These are phyloP conservation scores for Hericium coralloides DNA, from an alignment of 768 basidiomycete species.

Conservation along the genomic window DNA sequence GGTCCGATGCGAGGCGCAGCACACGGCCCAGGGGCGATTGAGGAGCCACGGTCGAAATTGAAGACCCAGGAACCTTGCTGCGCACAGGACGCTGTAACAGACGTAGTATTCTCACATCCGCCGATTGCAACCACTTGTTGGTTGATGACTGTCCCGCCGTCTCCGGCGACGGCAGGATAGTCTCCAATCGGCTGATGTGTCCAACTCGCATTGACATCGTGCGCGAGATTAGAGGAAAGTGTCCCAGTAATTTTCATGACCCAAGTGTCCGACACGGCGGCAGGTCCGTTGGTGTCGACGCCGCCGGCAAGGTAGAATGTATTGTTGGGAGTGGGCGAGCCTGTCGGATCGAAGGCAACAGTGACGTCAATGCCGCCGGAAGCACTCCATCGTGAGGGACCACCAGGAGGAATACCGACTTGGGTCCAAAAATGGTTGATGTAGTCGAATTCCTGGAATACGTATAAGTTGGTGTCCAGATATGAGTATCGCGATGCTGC, in stretches of 20 bases:
- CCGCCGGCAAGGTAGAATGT: constrained; percentile 74
- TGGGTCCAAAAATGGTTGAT: constrained; percentile 68
- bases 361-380: constrained; percentile 60
- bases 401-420: constrained; percentile 34
- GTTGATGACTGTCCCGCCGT: constrained; percentile 51
- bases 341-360: constrained; percentile 30
- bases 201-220: constrained; percentile 50
- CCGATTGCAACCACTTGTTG: constrained; percentile 46
- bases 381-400: constrained; percentile 59
- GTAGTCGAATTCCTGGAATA: constrained; percentile 66
- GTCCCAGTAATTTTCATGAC: constrained; percentile 59
- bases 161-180: constrained; percentile 34
- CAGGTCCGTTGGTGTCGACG: constrained; percentile 30
- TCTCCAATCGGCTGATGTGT: constrained; percentile 32
- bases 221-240: constrained; percentile 57
- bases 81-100: constrained; percentile 43
- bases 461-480: no score
- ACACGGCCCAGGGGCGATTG: constrained; percentile 38
- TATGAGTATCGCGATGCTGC: no score
- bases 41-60: constrained; percentile 43
- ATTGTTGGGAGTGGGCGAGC: constrained; percentile 49
- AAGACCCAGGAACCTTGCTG: constrained; percentile 49
- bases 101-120: constrained; percentile 45
- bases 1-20: constrained; percentile 55
- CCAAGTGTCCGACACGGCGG: constrained; percentile 62